These are phyloP conservation scores for Crithidia fasciculata DNA, from an alignment of 208 protist species.

Conservation along the genomic window DNA sequence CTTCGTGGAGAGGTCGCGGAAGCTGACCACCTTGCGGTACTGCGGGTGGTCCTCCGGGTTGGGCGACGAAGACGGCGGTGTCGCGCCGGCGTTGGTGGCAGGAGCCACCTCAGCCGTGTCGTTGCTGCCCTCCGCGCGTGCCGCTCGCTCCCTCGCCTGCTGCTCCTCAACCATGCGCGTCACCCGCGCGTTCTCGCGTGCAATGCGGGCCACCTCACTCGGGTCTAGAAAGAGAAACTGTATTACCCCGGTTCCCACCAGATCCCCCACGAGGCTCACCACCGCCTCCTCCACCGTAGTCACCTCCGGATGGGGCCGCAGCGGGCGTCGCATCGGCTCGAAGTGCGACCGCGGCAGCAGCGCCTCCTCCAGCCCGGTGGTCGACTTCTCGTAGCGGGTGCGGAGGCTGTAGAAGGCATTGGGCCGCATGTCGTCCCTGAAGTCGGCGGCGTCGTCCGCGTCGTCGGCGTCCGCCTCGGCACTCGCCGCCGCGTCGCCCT, in stretches of 20 bases:
- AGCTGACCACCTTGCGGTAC: constrained; percentile 28
- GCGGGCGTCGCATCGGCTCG: constrained; percentile 9
- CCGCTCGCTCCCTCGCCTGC: constrained; percentile 3
- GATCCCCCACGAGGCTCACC: constrained; percentile 19
- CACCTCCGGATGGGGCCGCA: constrained; percentile 15
- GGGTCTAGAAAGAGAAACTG: constrained; percentile 24
- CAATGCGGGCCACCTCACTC: constrained; percentile 17
- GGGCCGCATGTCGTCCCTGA: not conserved
- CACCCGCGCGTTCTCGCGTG: constrained; percentile 15
- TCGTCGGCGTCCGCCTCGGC: not conserved
- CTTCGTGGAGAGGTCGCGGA: constrained; percentile 23
- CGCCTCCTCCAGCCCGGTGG: constrained; percentile 21
- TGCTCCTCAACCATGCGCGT: constrained; percentile 12
- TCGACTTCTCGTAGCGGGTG: constrained; percentile 9
- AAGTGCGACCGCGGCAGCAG: constrained; percentile 27
- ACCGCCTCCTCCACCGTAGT: constrained; percentile 24
- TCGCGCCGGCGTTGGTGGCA: not conserved
- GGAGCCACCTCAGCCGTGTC: not conserved
- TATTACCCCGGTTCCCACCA: constrained; percentile 23
- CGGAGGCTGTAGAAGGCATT: constrained; percentile 28
- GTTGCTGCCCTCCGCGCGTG: not conserved
- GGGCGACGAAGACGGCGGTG: not conserved
- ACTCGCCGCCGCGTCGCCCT: not conserved
- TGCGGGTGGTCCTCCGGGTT: constrained; percentile 21
- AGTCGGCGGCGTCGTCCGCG: not conserved